phyloP scores from a whole-genome alignment of 257 asterid species.

The Datura wrightii region DNA sequence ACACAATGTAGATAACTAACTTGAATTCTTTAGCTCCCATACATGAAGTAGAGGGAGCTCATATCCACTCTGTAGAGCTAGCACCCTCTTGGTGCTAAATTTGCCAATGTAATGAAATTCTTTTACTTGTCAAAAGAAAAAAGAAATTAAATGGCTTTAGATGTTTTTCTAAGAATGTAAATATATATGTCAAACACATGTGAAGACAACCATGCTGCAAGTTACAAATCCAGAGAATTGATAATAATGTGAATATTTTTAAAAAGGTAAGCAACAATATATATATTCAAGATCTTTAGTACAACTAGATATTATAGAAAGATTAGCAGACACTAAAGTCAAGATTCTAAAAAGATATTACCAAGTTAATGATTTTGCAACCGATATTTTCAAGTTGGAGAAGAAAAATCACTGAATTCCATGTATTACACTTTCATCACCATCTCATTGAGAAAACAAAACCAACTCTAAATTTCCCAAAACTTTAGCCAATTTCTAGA shows the following conservation, averaged over 20 bases:
- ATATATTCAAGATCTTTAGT: neutral
- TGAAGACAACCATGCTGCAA: neutral
- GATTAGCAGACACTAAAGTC: neutral
- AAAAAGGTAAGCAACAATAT: neutral
- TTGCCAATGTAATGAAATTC: neutral
- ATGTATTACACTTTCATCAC: neutral
- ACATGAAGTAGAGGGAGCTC: neutral
- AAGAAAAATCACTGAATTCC: neutral
- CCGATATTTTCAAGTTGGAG: neutral
- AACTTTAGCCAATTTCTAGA: neutral
- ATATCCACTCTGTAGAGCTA: neutral
- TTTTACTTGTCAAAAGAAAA: neutral
- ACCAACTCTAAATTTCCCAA: neutral
- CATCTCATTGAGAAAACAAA: neutral
- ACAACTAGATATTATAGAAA: neutral
- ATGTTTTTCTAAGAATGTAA: neutral
- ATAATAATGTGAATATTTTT: neutral
- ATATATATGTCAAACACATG: neutral
- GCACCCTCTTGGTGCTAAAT: neutral
- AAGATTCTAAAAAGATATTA: conserved; percentile 20
- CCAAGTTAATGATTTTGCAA: neutral
- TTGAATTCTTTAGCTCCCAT: neutral
- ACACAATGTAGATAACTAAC: neutral
- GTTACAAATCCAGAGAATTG: conserved; percentile 4
- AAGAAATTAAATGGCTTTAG: neutral